These are phyloP conservation scores for Inga oerstediana DNA, from an alignment of 306 rosid genomes.

Conservation along the genomic window DNA sequence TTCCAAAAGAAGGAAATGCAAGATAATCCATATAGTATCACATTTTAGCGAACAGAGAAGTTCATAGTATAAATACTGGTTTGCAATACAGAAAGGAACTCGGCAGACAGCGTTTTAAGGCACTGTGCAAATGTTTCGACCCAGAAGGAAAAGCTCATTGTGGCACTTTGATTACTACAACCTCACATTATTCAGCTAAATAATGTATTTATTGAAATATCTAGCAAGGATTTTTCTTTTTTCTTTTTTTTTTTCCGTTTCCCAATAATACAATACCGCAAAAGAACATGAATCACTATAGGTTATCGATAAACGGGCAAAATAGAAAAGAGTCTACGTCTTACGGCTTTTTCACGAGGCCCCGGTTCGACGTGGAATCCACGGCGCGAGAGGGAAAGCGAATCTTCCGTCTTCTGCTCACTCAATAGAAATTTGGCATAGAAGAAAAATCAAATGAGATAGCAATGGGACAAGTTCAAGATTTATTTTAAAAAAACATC, in stretches of 20 bases:
- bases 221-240: neutral
- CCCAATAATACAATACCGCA: neutral
- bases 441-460: constrained; percentile 4
- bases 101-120: neutral
- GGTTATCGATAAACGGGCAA: neutral
- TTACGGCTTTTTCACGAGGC: constrained; percentile 67
- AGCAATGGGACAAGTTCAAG: neutral
- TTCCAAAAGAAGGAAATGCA: neutral
- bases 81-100: neutral
- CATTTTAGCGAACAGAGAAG: neutral
- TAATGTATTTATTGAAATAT: neutral
- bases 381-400: constrained; percentile 49
- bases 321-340: neutral
- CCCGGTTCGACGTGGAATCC: constrained; percentile 60
- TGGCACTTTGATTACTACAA: neutral
- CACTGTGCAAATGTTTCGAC: neutral
- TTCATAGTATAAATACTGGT: neutral
- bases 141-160: neutral
- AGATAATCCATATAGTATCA: neutral
- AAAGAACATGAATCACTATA: neutral
- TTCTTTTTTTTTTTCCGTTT: neutral
- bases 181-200: neutral
- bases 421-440: neutral
- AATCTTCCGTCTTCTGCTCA: constrained; percentile 42
- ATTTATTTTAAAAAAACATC: neutral